Evolutionary conservation across 768 basidiomycete species (phyloP).

Genomic region (Lactifluus volemus): DNA sequence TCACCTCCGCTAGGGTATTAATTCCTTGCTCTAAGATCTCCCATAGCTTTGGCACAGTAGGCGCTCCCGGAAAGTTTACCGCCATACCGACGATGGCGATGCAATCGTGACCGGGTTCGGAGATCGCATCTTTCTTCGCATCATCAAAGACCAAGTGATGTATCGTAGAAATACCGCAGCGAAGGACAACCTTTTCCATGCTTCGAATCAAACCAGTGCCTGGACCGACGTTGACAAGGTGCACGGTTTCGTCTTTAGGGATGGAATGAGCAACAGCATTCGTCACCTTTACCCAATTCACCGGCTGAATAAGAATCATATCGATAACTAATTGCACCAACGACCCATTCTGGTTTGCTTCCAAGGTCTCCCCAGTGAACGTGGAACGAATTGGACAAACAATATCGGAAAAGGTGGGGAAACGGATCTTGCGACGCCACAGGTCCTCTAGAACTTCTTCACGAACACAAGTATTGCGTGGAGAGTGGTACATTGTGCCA

Average conservation of each 20-base stretch:
- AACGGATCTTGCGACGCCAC: constrained; percentile 35
- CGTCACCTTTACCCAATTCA: constrained; percentile 41
- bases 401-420: constrained; percentile 43
- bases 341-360: not conserved
- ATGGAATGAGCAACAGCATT: constrained; percentile 18
- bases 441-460: constrained; percentile 39
- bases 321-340: constrained; percentile 15
- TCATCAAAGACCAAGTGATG: constrained; percentile 2
- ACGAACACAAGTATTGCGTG: constrained; percentile 29
- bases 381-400: constrained; percentile 17
- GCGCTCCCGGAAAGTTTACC: constrained; percentile 45
- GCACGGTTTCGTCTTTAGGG: constrained; percentile 24
- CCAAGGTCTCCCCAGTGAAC: constrained; percentile 11
- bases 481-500: constrained; percentile 46
- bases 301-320: constrained; percentile 16
- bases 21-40: constrained; percentile 45
- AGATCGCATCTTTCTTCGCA: not conserved
- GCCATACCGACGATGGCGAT: constrained; percentile 73
- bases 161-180: constrained; percentile 16
- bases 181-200: constrained; percentile 30
- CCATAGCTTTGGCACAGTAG: constrained; percentile 44
- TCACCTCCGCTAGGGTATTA: constrained; percentile 50
- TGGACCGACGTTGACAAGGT: constrained; percentile 43
- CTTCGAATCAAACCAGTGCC: constrained; percentile 33
- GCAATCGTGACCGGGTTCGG: constrained; percentile 33